Conservation (phyloP, 75 land plant genomes). For the Selaginella moellendorffii region DNA sequence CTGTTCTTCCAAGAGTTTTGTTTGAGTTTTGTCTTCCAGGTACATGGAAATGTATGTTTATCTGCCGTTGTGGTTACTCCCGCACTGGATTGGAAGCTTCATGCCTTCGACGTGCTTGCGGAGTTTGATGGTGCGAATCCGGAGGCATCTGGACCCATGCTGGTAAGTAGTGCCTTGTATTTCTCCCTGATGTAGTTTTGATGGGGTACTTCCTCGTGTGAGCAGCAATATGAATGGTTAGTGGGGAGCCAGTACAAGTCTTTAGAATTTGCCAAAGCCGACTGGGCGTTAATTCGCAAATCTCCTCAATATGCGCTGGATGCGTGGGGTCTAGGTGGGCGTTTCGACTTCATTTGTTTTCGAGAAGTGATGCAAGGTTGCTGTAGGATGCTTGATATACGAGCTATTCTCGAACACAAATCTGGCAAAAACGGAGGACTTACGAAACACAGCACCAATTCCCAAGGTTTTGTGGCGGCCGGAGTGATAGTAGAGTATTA, state of each 20-base stretch:
- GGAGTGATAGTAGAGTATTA: background rate
- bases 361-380: background rate
- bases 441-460: slow-evolving; percentile 62
- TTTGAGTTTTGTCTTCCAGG: slow-evolving; percentile 29
- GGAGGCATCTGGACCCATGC: slow-evolving; percentile 62
- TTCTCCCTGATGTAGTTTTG: background rate
- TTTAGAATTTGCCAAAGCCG: slow-evolving; percentile 66
- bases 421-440: slow-evolving; percentile 76
- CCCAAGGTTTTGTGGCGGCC: slow-evolving; percentile 54
- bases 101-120: slow-evolving; percentile 97
- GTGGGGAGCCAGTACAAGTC: slow-evolving; percentile 87
- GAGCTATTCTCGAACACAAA: slow-evolving; percentile 71
- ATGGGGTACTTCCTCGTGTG: too few species aligned
- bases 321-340: slow-evolving; percentile 96
- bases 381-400: slow-evolving; percentile 84
- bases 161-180: slow-evolving; percentile 37
- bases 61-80: slow-evolving; percentile 90
- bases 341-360: background rate
- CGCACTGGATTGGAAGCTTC: slow-evolving; percentile 96
- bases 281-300: slow-evolving; percentile 76
- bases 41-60: slow-evolving; percentile 96
- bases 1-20: background rate
- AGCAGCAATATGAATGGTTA: slow-evolving; percentile 97
- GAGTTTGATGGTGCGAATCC: slow-evolving; percentile 90
- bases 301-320: slow-evolving; percentile 96